Base-by-base conservation (phyloP, 2,329 filamentous ascomycete genomes). In the Venturia oleaginea region DNA sequence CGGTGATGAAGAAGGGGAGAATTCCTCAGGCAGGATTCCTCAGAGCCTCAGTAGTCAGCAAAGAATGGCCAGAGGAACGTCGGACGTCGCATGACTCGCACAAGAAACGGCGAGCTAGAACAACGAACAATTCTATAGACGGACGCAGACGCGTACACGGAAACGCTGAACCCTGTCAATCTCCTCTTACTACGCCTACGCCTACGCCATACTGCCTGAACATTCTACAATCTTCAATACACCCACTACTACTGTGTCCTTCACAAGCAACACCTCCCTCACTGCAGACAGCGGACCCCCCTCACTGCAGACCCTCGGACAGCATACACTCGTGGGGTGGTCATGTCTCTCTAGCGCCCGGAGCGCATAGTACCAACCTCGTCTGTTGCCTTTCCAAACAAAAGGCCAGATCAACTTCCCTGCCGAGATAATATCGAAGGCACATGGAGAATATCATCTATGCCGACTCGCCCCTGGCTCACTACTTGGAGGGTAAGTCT, bases 401-500 rank as follows among this genome's bases (percentile, higher is more conserved):
- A 32, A n/a, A n/a, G 51, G 27, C 15, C 51, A 32, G 19, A 19
- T 57, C 51, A 34, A 19, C 30, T 34, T 57, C 51, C 51, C 30
- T 57, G 51, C 51, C 51, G 51, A 57, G 27, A 57, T 57, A 32
- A 57, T 57, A 57, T 57, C 30, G 19, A 51, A 13, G 13, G 34
- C 54, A 64, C 43, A 94, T 97, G 92, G 92, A 96, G 83, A 86
- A 89, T 72, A 83, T 96, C 71, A 86, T 96, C 70, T 90, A 89
- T 78, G 86, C 94, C 78, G 87, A 92, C 78, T 90, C 90, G 74
- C 92, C 92, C 71, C 83, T 97, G 77, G 92, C 91, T 74, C 86
- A 90, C 72, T 94, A 94, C 79, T 86, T 97, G 70, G 88, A 92
- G 85, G 92, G 92, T 94, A 81, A 65, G 46, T 59, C 24, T 27